These are phyloP conservation scores for Panus rudis DNA, from an alignment of 768 basidiomycete species.

Conservation along the genomic window DNA sequence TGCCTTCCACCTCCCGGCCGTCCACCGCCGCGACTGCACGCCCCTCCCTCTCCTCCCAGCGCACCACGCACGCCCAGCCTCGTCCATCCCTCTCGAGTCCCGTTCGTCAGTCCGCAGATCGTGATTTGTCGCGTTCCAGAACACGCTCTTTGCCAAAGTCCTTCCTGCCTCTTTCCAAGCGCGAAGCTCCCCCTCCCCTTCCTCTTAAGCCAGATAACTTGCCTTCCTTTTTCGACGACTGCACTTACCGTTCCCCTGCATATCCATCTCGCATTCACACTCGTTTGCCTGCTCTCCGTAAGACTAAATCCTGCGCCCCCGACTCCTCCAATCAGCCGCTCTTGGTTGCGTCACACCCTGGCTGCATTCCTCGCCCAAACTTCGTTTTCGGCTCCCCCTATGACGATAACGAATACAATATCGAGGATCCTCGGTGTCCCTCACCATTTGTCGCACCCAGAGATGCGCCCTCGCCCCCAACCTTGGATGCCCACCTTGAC, in stretches of 20 bases:
- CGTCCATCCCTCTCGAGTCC: slow-evolving; percentile 1
- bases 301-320: slow-evolving; percentile 4
- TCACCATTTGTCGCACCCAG: slow-evolving; percentile 16
- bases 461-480: slow-evolving; percentile 14
- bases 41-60: slow-evolving; percentile 11
- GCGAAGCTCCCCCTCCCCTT: slow-evolving; percentile 10
- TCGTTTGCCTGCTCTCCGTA: slow-evolving; percentile 5
- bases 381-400: not conserved
- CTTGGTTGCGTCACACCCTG: too few relatives aligned
- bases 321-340: not conserved
- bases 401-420: not conserved
- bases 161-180: slow-evolving; percentile 3
- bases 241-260: slow-evolving; percentile 9
- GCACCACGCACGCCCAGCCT: slow-evolving; percentile 2
- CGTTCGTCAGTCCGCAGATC: slow-evolving; percentile 5
- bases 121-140: slow-evolving; percentile 7
- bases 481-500: slow-evolving; percentile 3
- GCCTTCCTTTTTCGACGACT: slow-evolving; percentile 14
- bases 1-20: slow-evolving; percentile 8
- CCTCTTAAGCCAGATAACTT: slow-evolving; percentile 6
- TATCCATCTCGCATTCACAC: slow-evolving; percentile 6
- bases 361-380: not conserved
- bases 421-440: slow-evolving; percentile 6
- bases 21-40: slow-evolving; percentile 1
- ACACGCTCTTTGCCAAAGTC: slow-evolving; percentile 1